Evolutionary conservation across 108 stramenopile species (phyloP).

Genomic region (Fragilariopsis cylindrus): DNA sequence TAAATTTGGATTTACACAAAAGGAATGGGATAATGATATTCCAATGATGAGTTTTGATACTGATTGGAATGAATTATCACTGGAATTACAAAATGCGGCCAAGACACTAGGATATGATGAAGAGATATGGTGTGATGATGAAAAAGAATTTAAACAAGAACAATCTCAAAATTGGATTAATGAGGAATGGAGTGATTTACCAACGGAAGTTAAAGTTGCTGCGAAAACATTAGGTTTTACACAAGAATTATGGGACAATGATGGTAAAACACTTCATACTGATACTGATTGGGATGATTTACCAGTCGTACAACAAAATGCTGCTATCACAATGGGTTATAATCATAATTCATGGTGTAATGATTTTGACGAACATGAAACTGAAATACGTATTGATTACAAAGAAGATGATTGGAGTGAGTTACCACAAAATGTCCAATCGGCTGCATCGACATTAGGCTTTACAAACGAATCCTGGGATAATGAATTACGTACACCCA

Average conservation of each 20-base stretch:
- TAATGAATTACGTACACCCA: constrained; percentile 18
- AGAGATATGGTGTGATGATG: constrained; percentile 19
- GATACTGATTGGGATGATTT: constrained; percentile 40
- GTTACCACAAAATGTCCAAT: constrained; percentile 32
- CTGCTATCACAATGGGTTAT: constrained; percentile 15
- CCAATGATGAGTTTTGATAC: constrained; percentile 16
- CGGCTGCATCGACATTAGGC: constrained; percentile 43
- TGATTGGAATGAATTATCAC: constrained; percentile 39
- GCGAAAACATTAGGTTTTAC: constrained; percentile 33
- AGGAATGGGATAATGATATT: constrained; percentile 41
- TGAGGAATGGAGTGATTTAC: constrained; percentile 37
- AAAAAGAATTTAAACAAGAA: not conserved
- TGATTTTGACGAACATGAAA: constrained; percentile 9
- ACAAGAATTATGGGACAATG: constrained; percentile 28
- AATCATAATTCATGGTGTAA: constrained; percentile 28
- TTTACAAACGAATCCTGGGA: constrained; percentile 46
- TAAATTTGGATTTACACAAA: constrained; percentile 39
- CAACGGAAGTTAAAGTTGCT: constrained; percentile 22
- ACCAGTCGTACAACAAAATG: constrained; percentile 30
- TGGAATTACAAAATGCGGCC: constrained; percentile 42
- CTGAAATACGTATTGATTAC: constrained; percentile 12
- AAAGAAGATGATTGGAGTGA: constrained; percentile 40
- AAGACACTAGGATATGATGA: constrained; percentile 28
- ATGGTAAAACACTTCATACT: not conserved
- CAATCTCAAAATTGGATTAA: not conserved